These are phyloP conservation scores for Allium cepa DNA, from an alignment of 106 monocot species.

Conservation along the genomic window DNA sequence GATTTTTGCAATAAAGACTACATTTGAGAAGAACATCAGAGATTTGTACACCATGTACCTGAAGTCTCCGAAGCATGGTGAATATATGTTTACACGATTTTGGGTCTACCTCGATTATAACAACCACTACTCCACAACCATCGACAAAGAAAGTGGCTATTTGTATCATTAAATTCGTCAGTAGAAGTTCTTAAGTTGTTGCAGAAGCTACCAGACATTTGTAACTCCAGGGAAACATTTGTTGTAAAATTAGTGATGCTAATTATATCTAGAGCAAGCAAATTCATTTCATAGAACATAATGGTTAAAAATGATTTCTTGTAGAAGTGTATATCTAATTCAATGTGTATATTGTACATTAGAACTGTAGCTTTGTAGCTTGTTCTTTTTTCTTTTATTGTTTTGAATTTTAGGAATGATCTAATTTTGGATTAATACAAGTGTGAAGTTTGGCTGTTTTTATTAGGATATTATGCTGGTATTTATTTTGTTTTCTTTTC, in stretches of 20 bases:
- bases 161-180: constrained; percentile 15
- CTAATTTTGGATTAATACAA: too few relatives aligned
- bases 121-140: constrained; percentile 38
- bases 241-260: not conserved
- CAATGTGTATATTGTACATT: too few relatives aligned
- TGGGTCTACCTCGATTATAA: constrained; percentile 73
- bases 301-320: too few relatives aligned
- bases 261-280: too few relatives aligned
- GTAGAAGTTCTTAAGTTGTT: not conserved
- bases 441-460: too few relatives aligned
- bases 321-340: too few relatives aligned
- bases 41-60: constrained; percentile 63
- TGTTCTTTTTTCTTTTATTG: too few relatives aligned
- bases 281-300: too few relatives aligned
- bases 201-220: not conserved
- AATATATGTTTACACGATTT: constrained; percentile 52
- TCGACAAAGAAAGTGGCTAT: constrained; percentile 24
- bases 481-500: too few relatives aligned
- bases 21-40: constrained; percentile 54
- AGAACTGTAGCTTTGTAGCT: too few relatives aligned
- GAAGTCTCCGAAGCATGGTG: constrained; percentile 67
- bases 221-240: not conserved
- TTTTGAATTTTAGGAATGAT: too few relatives aligned
- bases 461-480: too few relatives aligned
- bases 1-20: constrained; percentile 37